Conservation (phyloP, 163 green algal species). For the Chloromonas sp. region DNA sequence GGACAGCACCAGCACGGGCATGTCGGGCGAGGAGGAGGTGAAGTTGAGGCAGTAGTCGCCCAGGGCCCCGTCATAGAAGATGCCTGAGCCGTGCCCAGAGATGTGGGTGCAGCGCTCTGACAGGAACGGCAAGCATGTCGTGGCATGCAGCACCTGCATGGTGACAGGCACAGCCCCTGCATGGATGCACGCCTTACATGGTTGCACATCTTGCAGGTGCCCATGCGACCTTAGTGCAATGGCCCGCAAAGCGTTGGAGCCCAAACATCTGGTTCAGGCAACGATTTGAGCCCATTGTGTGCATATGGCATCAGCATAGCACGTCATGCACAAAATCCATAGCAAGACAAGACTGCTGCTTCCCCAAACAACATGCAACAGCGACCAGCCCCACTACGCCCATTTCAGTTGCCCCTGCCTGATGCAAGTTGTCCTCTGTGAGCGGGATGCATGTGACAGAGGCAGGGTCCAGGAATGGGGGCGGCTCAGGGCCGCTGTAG, state of each 20-base stretch:
- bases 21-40: not conserved
- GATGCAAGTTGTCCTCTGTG: slow-evolving; percentile 12
- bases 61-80: slow-evolving; percentile 18
- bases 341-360: too few species aligned
- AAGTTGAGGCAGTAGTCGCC: slow-evolving; percentile 17
- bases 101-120: slow-evolving; percentile 16
- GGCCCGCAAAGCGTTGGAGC: too few species aligned
- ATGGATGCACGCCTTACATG: too few species aligned
- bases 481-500: slow-evolving; percentile 12
- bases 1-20: slow-evolving; percentile 2
- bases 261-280: too few species aligned
- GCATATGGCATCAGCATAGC: too few species aligned
- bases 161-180: too few species aligned
- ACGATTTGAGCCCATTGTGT: too few species aligned
- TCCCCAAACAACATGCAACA: too few species aligned
- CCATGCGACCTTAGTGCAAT: too few species aligned
- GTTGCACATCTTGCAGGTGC: too few species aligned
- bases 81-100: slow-evolving; percentile 9
- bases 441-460: slow-evolving; percentile 29
- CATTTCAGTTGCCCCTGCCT: not conserved
- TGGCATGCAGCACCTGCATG: slow-evolving; percentile 15
- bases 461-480: slow-evolving; percentile 14
- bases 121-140: slow-evolving; percentile 15
- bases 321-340: too few species aligned
- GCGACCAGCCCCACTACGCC: too few species aligned